phyloP scores from a whole-genome alignment of 495 filamentous ascomycete genomes.

The Podospora fimiseda region DNA sequence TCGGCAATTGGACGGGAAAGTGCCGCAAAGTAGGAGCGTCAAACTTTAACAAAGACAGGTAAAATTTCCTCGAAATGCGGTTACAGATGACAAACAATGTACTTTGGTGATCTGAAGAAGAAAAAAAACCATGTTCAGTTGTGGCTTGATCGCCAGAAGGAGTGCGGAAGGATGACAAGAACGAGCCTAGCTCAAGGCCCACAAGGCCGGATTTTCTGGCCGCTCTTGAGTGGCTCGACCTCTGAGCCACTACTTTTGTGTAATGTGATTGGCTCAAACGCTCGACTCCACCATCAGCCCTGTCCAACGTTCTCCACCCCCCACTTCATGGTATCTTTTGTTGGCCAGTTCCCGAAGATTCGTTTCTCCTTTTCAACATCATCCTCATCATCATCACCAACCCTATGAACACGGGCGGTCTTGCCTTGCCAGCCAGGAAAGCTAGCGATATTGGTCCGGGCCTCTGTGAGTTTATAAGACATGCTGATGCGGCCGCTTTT shows the following conservation, averaged over 20 bases:
- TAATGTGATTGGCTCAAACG: background rate
- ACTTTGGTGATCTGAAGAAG: too few relatives aligned
- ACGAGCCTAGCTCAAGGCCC: background rate
- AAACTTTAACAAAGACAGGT: too few relatives aligned
- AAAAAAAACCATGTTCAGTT: too few relatives aligned
- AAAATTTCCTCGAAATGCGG: too few relatives aligned
- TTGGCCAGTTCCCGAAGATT: background rate
- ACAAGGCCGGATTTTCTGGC: conserved; percentile 2
- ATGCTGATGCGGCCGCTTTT: conserved; percentile 13
- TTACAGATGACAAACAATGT: too few relatives aligned
- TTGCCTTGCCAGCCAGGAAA: conserved; percentile 9
- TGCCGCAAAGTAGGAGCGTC: too few relatives aligned
- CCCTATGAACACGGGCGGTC: background rate
- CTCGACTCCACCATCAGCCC: background rate
- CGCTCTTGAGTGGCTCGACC: conserved; percentile 4
- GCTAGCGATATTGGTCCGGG: conserved; percentile 1
- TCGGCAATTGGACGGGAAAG: background rate
- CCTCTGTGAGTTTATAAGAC: conserved; percentile 5
- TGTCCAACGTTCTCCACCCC: too few relatives aligned
- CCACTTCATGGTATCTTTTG: too few relatives aligned
- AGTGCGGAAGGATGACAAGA: background rate
- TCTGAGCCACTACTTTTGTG: background rate
- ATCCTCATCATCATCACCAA: background rate
- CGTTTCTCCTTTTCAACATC: background rate
- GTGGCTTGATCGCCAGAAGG: background rate